Evolutionary conservation across 805 yeast species (phyloP).

Genomic region (Grigorovia transvaalensis): DNA sequence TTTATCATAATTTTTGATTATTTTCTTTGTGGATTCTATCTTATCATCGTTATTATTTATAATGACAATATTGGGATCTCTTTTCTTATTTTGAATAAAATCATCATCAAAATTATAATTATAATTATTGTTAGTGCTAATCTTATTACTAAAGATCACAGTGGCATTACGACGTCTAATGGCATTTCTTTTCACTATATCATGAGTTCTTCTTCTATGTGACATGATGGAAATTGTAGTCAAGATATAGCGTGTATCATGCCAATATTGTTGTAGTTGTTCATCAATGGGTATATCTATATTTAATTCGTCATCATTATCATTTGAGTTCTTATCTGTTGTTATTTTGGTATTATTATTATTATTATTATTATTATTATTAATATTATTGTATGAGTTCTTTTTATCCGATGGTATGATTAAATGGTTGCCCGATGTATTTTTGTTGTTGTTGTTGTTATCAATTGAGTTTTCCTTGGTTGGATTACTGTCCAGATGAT

Average conservation of each 20-base stretch:
- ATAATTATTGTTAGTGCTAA: neutral
- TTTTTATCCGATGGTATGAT: neutral
- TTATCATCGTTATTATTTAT: slow-evolving; percentile 7
- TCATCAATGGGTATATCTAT: slow-evolving; percentile 11
- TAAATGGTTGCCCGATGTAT: neutral
- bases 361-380: neutral
- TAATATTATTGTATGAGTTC: no score
- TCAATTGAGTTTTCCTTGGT: no score
- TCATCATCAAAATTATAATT: neutral
- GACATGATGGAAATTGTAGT: slow-evolving; percentile 19
- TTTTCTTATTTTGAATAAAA: no score
- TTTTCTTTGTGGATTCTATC: slow-evolving; percentile 10
- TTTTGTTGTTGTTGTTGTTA: neutral
- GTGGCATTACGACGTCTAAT: slow-evolving; percentile 10
- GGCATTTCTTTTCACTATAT: slow-evolving; percentile 14
- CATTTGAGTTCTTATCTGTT: no score
- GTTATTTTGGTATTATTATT: neutral
- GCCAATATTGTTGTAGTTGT: slow-evolving; percentile 19
- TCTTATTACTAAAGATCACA: slow-evolving; percentile 10
- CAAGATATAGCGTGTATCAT: slow-evolving; percentile 16
- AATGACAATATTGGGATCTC: neutral
- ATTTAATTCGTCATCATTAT: slow-evolving; percentile 3
- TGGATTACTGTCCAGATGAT: neutral
- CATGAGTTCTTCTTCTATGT: slow-evolving; percentile 20
- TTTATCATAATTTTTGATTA: slow-evolving; percentile 14